Conservation (phyloP, 2,329 filamentous ascomycete species). For the Byssothecium circinans region DNA sequence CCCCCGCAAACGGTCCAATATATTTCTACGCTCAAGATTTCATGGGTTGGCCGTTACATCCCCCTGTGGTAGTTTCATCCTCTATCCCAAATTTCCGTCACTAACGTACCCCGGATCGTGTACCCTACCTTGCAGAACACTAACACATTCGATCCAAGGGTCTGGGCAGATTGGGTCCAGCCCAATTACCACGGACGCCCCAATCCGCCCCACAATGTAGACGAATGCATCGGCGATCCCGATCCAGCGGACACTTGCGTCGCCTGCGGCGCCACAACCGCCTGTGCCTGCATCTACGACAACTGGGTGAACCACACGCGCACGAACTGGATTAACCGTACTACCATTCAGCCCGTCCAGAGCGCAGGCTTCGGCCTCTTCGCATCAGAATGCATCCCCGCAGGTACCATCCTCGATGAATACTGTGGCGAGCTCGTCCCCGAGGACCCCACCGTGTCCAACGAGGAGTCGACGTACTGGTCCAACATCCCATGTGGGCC, state of each 20-base stretch:
- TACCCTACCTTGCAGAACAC: not conserved
- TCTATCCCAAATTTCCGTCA: too few relatives aligned
- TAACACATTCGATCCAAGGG: not conserved
- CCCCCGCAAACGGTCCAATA: not conserved
- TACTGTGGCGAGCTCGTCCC: conserved; percentile 2
- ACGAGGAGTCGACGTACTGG: not conserved
- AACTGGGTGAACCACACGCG: not conserved
- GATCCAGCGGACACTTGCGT: not conserved
- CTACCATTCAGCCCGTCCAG: not conserved
- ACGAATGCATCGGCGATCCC: conserved; percentile 1
- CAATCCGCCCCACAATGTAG: not conserved
- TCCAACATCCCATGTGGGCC: not conserved
- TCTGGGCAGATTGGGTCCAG: not conserved
- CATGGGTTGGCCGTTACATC: not conserved
- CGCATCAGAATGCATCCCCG: not conserved
- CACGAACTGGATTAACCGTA: not conserved
- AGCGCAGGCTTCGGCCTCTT: conserved; percentile 1
- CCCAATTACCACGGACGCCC: not conserved
- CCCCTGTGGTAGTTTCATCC: too few relatives aligned
- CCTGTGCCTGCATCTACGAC: not conserved
- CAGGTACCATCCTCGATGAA: not conserved
- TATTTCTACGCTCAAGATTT: not conserved
- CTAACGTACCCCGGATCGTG: too few relatives aligned
- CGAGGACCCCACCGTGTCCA: not conserved
- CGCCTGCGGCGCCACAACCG: not conserved